Evolutionary conservation across 1,284 basidiomycete genomes (phyloP), one percentile per base, ranked within the genome.

Genomic region (Ganoderma multipileum): DNA sequence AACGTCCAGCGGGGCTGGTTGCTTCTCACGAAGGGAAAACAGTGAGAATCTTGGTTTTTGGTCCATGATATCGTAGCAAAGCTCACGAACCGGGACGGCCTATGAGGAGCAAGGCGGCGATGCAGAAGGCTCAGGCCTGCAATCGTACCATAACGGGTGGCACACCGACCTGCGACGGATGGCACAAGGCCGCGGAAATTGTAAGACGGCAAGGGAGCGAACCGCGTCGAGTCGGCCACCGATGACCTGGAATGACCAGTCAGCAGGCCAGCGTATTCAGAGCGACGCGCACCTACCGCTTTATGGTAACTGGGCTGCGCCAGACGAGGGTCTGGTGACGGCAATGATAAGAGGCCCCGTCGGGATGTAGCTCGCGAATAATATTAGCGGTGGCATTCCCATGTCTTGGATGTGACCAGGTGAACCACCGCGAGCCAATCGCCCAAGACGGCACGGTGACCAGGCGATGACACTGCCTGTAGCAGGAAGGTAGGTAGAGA

Each of bases 361-460:
- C 52, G 58, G 42, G 26, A 55, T 63, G 50, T n/a, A 63, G 57
- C 42, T 44, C 8, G 20, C 39, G 44, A 52, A 50, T 57, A 65
- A 70, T 68, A 65, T 65, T 70, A 70, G 67, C 50, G 66, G 57
- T 20, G n/a, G 52, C 28, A 33, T 72, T 72, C 69, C 68, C 69
- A 70, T 68, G 67, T 63, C 55, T 39, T 39, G 38, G 33, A 23
- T 54, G 11, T 14, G 47, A 26, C 47, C 18, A 30, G n/a, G 20
- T 20, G 50, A 28, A n/a, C 39, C 33, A 30, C 6, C 9, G 30
- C 20, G 20, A 63, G 47, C 11, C 47, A 23, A 50, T 26, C 12
- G 23, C n/a, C 8, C n/a, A 9, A 47, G 14, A 55, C 30, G 28
- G 7, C 6, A 20, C 7, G 23, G 7, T 20, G 54, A 11, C 16